Evolutionary conservation across 2,329 filamentous ascomycete genomes (phyloP).

Genomic region (Podosphaera aphanis): DNA sequence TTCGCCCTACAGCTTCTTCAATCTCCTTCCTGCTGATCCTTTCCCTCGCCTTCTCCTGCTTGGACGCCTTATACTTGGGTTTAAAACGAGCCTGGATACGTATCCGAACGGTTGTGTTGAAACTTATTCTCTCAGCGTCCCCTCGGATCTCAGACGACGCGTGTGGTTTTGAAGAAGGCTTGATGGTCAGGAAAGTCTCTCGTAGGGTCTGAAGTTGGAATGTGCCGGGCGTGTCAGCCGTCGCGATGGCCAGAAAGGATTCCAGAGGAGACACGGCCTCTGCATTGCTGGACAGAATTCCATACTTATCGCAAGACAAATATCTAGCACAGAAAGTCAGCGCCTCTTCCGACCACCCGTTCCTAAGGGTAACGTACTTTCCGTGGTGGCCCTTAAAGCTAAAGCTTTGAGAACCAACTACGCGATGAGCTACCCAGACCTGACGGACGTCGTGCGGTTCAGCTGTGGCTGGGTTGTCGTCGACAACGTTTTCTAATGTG

Average conservation of each 20-base stretch:
- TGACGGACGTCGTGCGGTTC: conserved; percentile 91
- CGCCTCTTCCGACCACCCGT: conserved; percentile 3
- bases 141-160: conserved; percentile 45
- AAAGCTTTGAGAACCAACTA: conserved; percentile 59
- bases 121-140: conserved; percentile 43
- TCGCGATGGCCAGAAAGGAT: conserved; percentile 45
- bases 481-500: conserved; percentile 67
- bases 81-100: conserved; percentile 94
- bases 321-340: conserved; percentile 29
- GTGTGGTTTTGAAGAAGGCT: conserved; percentile 25
- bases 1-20: conserved; percentile 55
- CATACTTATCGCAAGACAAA: conserved; percentile 65
- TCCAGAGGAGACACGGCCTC: conserved; percentile 71
- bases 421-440: conserved; percentile 75
- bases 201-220: conserved; percentile 54
- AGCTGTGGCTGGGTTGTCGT: conserved; percentile 57
- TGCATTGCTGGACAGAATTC: conserved; percentile 49
- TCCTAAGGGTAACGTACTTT: conserved; percentile 25
- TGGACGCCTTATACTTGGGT: conserved; percentile 52
- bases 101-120: conserved; percentile 51
- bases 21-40: conserved; percentile 73
- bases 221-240: conserved; percentile 40
- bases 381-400: conserved; percentile 83
- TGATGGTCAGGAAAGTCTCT: conserved; percentile 44
- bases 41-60: conserved; percentile 61